phyloP scores from a whole-genome alignment of 73 alveolate species.

The Durusdinium trenchii region DNA sequence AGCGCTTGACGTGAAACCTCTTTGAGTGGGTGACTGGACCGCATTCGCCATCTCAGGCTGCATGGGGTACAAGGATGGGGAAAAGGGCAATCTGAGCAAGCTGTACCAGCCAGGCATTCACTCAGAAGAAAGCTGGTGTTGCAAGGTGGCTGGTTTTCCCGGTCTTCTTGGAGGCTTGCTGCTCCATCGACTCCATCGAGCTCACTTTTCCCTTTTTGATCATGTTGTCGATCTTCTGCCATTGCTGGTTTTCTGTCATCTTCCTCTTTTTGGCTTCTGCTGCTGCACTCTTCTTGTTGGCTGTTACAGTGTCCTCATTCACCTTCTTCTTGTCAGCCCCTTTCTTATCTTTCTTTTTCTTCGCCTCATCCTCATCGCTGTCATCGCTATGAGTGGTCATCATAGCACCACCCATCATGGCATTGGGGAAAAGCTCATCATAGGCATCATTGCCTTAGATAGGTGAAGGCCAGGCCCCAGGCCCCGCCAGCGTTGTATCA shows the following conservation, averaged over 20 bases:
- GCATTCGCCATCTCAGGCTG: no score
- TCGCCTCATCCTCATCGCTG: constrained; percentile 78
- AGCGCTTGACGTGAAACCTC: no score
- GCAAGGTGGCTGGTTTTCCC: constrained; percentile 75
- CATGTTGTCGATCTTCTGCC: constrained; percentile 94
- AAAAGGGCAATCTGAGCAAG: no score
- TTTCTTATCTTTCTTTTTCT: constrained; percentile 61
- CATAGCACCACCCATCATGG: constrained; percentile 94
- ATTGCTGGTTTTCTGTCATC: constrained; percentile 86
- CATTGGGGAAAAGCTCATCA: constrained; percentile 84
- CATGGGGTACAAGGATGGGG: no score
- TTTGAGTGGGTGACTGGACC: no score
- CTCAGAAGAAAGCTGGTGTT: constrained; percentile 78
- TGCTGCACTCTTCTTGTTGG: constrained; percentile 65
- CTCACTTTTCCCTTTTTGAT: constrained; percentile 91
- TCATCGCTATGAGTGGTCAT: constrained; percentile 93
- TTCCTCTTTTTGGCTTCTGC: constrained; percentile 77
- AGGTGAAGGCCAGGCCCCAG: neutral
- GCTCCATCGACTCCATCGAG: constrained; percentile 90
- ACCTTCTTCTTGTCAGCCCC: constrained; percentile 25
- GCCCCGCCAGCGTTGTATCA: neutral
- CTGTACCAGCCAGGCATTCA: no score
- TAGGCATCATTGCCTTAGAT: constrained; percentile 64
- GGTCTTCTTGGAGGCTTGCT: constrained; percentile 71
- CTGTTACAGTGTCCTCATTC: constrained; percentile 80